Evolutionary conservation across 2,329 filamentous ascomycete genomes (phyloP), one percentile per base, ranked within the genome.

Genomic region (Colletotrichum paranaense): DNA sequence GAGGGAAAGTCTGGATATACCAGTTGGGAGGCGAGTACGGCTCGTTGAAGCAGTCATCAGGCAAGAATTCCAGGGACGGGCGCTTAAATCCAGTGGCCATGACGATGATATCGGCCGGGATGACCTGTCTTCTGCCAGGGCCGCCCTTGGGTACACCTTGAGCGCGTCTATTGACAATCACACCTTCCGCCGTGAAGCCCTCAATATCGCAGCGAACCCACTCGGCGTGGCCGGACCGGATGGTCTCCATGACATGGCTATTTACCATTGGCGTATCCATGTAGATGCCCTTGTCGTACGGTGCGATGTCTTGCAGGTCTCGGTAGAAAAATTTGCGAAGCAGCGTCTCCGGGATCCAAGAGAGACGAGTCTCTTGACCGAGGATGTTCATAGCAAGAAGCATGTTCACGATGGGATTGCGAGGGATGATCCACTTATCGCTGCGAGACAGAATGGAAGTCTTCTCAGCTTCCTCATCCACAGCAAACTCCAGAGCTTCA

Each of bases 231-330:
- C 93, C 93, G 1, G 86, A 83, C 22, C 94, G 92, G 38, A 97
- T 89, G 77, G 93, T 92, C 60, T 93, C 86, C 82, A 97, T 92
- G 1, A 97, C 89, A 58, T 95, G 92, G 19, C 92, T 93, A 81
- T 97, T 97, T 28, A 97, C 93, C 93, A 97, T 96, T 0, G 94
- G 94, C 0, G 94, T 97, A 64, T 94, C 92, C 32, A 89, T 95
- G 81, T 95, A 97, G n/a, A 97, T 84, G 9, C 94, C 94, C 78
- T 92, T 92, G 30, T 89, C 85, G 1, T 88, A 84, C 0, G 94
- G 94, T 0, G 93, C 89, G 5, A 97, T 87, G 76, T 95, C 91
- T 77, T 92, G 84, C 3, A 97, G 88, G 77, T 97, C 94, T 19
- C 94, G 90, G 80, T 97, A 97, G 85, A 97, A 97, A 84, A 96